These are phyloP conservation scores for Stenogyne calaminthoides DNA, from an alignment of 305 asterid species.

Conservation along the genomic window DNA sequence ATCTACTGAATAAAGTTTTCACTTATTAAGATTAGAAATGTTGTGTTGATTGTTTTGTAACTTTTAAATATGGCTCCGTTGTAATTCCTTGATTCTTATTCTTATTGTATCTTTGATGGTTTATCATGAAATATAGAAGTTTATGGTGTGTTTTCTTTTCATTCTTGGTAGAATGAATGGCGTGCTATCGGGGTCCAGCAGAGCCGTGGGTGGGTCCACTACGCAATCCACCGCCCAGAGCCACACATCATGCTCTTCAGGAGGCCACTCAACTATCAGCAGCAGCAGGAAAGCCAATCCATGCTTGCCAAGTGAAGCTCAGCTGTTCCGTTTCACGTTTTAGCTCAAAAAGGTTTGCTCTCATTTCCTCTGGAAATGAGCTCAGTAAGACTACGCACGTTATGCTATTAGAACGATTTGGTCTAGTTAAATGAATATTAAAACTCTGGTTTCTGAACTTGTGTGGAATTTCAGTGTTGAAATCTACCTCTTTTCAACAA, in stretches of 20 bases:
- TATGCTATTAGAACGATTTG: conserved; percentile 17
- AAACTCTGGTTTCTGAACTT: conserved; percentile 24
- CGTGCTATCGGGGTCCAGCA: conserved; percentile 94
- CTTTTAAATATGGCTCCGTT: too few species aligned
- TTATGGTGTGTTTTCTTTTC: background rate
- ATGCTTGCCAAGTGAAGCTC: conserved; percentile 56
- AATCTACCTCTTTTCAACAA: conserved; percentile 23
- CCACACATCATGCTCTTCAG: conserved; percentile 97
- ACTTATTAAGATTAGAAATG: background rate
- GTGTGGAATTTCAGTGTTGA: conserved; percentile 22
- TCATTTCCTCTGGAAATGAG: conserved; percentile 53
- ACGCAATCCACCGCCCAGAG: conserved; percentile 93
- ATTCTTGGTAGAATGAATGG: conserved; percentile 69
- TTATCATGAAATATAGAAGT: background rate
- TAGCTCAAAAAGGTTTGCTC: conserved; percentile 29
- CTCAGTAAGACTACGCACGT: conserved; percentile 20
- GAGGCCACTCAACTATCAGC: conserved; percentile 92
- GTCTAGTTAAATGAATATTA: conserved; percentile 21
- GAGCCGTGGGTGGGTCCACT: conserved; percentile 98
- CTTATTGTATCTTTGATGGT: background rate
- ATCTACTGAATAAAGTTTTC: background rate
- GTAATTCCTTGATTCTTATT: background rate
- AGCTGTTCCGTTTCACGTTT: conserved; percentile 10
- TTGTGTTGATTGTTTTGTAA: background rate
- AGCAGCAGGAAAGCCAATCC: conserved; percentile 72